These are phyloP conservation scores for Pichia nanzhaoensis DNA, from an alignment of 805 yeast genomes.

Conservation along the genomic window DNA sequence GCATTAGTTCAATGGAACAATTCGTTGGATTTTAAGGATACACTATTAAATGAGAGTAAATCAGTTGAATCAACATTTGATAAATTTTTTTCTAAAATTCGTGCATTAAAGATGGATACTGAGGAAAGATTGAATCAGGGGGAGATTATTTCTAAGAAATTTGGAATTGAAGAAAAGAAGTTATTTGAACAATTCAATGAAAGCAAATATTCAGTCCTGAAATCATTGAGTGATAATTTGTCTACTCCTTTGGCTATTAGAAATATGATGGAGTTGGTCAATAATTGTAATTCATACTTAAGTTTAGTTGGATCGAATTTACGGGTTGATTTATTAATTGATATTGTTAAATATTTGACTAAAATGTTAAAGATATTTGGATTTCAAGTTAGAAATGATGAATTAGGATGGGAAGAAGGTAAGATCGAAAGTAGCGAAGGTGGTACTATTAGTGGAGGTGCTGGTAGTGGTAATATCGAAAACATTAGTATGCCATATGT, in stretches of 20 bases:
- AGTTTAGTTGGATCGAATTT: constrained; percentile 43
- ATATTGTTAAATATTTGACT: constrained; percentile 62
- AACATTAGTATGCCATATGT: constrained; percentile 76
- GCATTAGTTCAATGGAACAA: constrained; percentile 90
- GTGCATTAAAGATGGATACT: constrained; percentile 71
- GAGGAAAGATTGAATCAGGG: constrained; percentile 44
- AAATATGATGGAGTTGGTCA: constrained; percentile 58
- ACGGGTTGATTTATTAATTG: constrained; percentile 59
- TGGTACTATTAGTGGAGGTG: constrained; percentile 7
- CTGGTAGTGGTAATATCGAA: constrained; percentile 34
- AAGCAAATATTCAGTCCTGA: constrained; percentile 57
- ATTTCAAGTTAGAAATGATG: constrained; percentile 60
- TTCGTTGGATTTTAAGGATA: constrained; percentile 86
- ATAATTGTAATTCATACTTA: constrained; percentile 67
- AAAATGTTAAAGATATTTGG: constrained; percentile 70
- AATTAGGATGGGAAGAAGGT: constrained; percentile 70
- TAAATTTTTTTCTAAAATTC: constrained; percentile 80
- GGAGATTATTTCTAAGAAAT: constrained; percentile 54
- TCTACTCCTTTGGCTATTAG: constrained; percentile 72
- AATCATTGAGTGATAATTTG: constrained; percentile 83
- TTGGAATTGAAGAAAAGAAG: constrained; percentile 46
- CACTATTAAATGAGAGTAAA: constrained; percentile 68
- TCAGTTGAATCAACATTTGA: constrained; percentile 66
- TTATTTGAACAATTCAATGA: constrained; percentile 37
- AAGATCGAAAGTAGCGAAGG: constrained; percentile 5